Conservation (phyloP, 495 filamentous ascomycete species). For the Podospora sp. region DNA sequence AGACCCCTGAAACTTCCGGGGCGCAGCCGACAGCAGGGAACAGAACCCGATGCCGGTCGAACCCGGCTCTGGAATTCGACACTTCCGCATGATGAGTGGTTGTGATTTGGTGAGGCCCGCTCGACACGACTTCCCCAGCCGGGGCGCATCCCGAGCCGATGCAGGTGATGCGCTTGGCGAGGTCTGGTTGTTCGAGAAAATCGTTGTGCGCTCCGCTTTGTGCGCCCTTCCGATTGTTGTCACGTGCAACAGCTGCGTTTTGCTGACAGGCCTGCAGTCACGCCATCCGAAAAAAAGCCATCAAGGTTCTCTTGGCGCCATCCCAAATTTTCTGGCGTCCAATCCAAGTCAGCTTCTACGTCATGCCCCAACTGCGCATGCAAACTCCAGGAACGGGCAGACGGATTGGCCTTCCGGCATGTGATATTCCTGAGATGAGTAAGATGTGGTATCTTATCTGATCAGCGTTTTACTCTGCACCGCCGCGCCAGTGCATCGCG, state of each 20-base stretch:
- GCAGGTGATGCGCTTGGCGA: background rate
- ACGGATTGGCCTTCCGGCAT: too few relatives aligned
- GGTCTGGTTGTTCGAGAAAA: background rate
- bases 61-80: background rate
- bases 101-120: background rate
- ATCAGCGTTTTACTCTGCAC: too few relatives aligned
- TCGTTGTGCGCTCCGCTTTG: background rate
- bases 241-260: background rate
- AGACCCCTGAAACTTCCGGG: constrained; percentile 17
- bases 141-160: background rate
- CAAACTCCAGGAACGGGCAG: background rate
- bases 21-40: background rate
- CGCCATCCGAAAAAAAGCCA: background rate
- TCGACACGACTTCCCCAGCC: background rate
- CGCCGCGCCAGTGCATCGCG: too few relatives aligned
- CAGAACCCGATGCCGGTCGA: background rate
- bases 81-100: background rate
- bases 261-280: background rate
- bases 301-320: background rate
- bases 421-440: too few relatives aligned
- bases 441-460: too few relatives aligned
- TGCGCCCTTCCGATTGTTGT: background rate
- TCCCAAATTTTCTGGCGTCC: background rate
- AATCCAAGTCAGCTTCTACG: background rate
- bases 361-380: background rate